Evolutionary conservation across 768 basidiomycete genomes (phyloP).

Genomic region (Russula griseocarnosa): DNA sequence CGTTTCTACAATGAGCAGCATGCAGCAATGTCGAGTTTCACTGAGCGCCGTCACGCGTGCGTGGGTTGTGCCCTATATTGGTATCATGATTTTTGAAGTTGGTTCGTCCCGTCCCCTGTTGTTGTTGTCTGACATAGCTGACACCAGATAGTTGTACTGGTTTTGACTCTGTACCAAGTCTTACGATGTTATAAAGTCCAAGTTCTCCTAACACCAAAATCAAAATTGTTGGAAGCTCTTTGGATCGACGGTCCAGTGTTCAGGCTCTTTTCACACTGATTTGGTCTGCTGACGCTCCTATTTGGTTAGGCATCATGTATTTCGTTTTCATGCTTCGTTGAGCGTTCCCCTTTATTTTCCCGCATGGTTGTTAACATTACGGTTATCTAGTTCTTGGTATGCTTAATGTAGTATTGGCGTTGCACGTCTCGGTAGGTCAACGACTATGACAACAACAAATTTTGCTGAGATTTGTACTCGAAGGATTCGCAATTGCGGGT

Average conservation of each 20-base stretch:
- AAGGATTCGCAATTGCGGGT: constrained; percentile 15
- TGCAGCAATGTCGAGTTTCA: constrained; percentile 2
- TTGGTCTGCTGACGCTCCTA: background rate
- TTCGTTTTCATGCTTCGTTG: constrained; percentile 26
- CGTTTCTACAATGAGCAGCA: background rate
- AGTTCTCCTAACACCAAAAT: background rate
- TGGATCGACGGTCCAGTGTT: constrained; percentile 20
- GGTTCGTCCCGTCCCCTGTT: constrained; percentile 1
- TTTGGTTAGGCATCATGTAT: constrained; percentile 22
- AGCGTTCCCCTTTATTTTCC: background rate
- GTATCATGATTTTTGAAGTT: constrained; percentile 14
- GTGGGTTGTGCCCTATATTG: constrained; percentile 15
- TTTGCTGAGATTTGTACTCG: background rate
- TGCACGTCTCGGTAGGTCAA: constrained; percentile 14
- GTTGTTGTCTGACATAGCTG: background rate
- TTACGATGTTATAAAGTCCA: background rate
- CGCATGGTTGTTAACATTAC: background rate
- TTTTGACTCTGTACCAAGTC: constrained; percentile 21
- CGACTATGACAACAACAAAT: background rate
- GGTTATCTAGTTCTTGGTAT: constrained; percentile 12
- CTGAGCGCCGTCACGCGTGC: background rate
- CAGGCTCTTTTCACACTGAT: background rate
- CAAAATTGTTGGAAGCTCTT: constrained; percentile 19
- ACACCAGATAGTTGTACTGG: constrained; percentile 8
- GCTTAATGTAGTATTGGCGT: constrained; percentile 15